phyloP scores from a whole-genome alignment of 305 asterid species.

The Lippia alba region DNA sequence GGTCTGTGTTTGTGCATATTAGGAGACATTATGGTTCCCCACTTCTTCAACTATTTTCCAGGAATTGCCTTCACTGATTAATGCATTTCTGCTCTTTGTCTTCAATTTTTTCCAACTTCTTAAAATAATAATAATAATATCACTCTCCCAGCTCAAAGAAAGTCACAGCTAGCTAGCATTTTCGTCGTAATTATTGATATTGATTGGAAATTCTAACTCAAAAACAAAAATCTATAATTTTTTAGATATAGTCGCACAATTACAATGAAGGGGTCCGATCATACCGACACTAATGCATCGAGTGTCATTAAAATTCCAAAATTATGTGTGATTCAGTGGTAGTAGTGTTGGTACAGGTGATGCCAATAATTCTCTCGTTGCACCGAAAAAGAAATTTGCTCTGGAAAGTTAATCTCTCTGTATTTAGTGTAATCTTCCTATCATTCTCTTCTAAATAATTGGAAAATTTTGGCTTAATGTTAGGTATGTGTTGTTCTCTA shows the following conservation, averaged over 20 bases:
- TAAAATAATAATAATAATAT: slow-evolving; percentile 1
- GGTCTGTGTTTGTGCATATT: slow-evolving; percentile 38
- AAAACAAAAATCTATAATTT: background rate
- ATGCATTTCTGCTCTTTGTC: slow-evolving; percentile 43
- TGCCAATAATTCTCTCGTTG: too few relatives aligned
- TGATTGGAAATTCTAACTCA: background rate
- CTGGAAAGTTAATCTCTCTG: background rate
- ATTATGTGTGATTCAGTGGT: too few relatives aligned
- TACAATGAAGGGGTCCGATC: background rate
- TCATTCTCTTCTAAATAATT: background rate
- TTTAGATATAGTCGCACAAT: too few relatives aligned
- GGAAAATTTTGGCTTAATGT: background rate
- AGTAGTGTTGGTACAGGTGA: too few relatives aligned
- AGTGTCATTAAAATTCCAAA: too few relatives aligned
- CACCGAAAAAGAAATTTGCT: background rate
- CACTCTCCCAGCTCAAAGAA: slow-evolving; percentile 16
- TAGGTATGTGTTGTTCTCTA: slow-evolving; percentile 4
- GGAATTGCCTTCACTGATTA: slow-evolving; percentile 58
- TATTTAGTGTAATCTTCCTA: background rate
- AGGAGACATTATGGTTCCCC: slow-evolving; percentile 53
- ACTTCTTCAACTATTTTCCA: slow-evolving; percentile 43
- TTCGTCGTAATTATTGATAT: slow-evolving; percentile 7
- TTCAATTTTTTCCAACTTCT: slow-evolving; percentile 12
- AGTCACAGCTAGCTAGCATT: slow-evolving; percentile 24
- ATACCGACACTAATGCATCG: too few relatives aligned